Evolutionary conservation across 345 rosid genomes (phyloP).

Genomic region (Eucalyptus erythrocorys): DNA sequence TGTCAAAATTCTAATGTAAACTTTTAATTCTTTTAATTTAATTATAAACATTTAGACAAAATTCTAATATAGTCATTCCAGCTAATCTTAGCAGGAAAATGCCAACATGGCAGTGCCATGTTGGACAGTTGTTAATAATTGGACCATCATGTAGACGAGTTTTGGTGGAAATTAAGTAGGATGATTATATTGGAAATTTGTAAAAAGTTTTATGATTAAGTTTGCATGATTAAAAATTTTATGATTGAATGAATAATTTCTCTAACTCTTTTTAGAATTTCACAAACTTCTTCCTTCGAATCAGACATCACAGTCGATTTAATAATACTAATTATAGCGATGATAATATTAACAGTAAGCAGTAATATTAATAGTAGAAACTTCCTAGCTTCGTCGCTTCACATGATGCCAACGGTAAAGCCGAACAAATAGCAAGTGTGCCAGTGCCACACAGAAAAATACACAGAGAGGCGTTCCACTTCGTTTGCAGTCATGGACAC

Average conservation of each 20-base stretch:
- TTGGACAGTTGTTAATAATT: fast-evolving
- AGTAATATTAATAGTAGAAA: background rate
- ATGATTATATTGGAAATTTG: background rate
- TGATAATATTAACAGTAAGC: background rate
- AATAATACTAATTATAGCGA: background rate
- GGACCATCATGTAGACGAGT: background rate
- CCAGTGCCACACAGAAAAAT: background rate
- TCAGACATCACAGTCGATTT: background rate
- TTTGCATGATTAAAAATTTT: background rate
- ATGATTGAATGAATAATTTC: background rate
- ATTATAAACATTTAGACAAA: background rate
- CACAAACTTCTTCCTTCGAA: background rate
- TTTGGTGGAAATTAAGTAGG: background rate
- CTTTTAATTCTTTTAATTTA: background rate
- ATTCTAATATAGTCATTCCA: background rate
- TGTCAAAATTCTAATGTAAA: background rate
- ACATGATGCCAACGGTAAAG: background rate
- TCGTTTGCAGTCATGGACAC: background rate
- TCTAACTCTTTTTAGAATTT: background rate
- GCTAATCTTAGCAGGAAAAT: background rate
- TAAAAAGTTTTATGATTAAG: fast-evolving
- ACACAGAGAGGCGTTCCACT: background rate
- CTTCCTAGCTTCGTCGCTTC: background rate
- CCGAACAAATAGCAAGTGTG: background rate
- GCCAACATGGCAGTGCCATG: background rate